Evolutionary conservation across 2,329 filamentous ascomycete genomes (phyloP).

Genomic region (Cyanodermella asteris): DNA sequence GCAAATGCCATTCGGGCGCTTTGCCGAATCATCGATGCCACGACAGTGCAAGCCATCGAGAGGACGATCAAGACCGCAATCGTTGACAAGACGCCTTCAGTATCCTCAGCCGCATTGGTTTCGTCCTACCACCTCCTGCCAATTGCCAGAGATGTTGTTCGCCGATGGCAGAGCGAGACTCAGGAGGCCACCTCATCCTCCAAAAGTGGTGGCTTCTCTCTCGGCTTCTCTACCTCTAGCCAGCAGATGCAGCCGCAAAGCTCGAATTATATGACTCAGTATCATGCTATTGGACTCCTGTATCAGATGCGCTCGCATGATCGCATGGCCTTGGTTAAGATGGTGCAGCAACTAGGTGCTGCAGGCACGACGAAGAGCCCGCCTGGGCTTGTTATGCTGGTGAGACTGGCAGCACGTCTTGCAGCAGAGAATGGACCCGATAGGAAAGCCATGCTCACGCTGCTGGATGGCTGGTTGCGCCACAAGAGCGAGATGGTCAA

Average conservation of each 20-base stretch:
- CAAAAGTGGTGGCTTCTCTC: slow-evolving; percentile 74
- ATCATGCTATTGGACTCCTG: slow-evolving; percentile 88
- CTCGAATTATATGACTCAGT: slow-evolving; percentile 94
- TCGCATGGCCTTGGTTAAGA: slow-evolving; percentile 95
- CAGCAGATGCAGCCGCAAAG: slow-evolving; percentile 48
- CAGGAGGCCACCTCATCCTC: slow-evolving; percentile 82
- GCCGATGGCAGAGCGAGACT: slow-evolving; percentile 95
- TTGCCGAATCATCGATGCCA: slow-evolving; percentile 90
- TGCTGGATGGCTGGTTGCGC: slow-evolving; percentile 86
- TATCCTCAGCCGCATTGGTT: slow-evolving; percentile 85
- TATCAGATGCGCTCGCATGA: slow-evolving; percentile 98
- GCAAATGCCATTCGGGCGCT: slow-evolving; percentile 90
- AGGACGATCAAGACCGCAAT: slow-evolving; percentile 98
- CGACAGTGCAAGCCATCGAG: slow-evolving; percentile 92
- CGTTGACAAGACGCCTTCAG: slow-evolving; percentile 95
- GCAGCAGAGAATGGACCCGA: slow-evolving; percentile 81
- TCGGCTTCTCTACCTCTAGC: slow-evolving; percentile 71
- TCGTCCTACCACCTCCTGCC: slow-evolving; percentile 96
- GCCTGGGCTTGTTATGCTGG: slow-evolving; percentile 76
- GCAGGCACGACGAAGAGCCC: slow-evolving; percentile 88
- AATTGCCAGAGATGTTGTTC: slow-evolving; percentile 83
- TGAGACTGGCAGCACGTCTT: slow-evolving; percentile 76
- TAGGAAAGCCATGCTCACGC: slow-evolving; percentile 87
- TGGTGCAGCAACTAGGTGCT: slow-evolving; percentile 97
- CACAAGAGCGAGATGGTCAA: slow-evolving; percentile 99